Percentiles rank a stretch among this genome's conserved stretches.
These are phyloP conservation scores for Oehlia diaphana DNA, from an alignment of 192 early-diverging fungal genomes.

Conservation along the genomic window DNA sequence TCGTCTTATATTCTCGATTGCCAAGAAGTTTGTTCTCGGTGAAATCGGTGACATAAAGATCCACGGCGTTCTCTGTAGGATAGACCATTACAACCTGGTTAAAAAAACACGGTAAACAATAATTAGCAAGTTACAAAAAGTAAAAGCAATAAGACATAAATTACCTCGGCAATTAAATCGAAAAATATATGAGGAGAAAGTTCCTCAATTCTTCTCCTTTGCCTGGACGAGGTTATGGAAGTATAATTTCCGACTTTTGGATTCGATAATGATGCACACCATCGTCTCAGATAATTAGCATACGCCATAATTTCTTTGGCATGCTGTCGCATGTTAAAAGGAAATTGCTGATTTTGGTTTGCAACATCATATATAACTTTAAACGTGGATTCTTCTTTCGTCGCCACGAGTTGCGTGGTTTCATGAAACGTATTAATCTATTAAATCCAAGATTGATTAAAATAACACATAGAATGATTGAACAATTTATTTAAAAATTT, in stretches of 20 bases:
- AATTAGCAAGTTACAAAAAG: neutral
- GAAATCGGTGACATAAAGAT: neutral
- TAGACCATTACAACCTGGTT: neutral
- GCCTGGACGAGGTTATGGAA: neutral
- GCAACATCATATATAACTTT: neutral
- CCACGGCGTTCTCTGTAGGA: neutral
- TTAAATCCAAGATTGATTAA: neutral
- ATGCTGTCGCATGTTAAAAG: neutral
- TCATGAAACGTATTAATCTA: neutral
- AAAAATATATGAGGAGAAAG: neutral
- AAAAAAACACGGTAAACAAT: neutral
- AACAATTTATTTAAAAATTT: neutral
- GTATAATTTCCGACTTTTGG: neutral
- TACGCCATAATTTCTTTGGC: neutral
- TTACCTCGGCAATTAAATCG: neutral
- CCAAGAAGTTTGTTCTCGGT: neutral
- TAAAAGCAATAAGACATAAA: neutral
- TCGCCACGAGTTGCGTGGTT: neutral
- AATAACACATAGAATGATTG: neutral
- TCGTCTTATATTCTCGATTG: neutral
- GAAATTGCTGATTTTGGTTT: neutral
- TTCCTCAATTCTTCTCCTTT: neutral
- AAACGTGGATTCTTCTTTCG: neutral
- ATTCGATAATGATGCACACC: neutral
- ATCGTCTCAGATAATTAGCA: neutral